Evolutionary conservation across 495 filamentous ascomycete genomes (phyloP), one percentile per base, ranked within the genome.

Genomic region (Coniosporium apollinis): DNA sequence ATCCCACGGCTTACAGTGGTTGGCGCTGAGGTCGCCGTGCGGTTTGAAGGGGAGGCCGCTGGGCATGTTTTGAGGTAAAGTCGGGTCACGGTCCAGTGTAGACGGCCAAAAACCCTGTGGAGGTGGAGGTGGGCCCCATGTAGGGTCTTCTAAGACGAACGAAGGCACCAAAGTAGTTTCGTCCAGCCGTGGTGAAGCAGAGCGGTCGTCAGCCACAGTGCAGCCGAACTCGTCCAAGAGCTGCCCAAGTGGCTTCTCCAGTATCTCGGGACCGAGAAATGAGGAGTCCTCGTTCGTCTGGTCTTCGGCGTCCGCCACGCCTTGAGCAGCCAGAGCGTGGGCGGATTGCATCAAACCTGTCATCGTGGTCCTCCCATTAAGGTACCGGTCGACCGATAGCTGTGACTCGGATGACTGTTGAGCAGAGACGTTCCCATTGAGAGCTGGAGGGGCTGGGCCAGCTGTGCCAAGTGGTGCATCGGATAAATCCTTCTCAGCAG

Each of bases 11-110:
- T n/a, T n/a, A n/a, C n/a, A 8, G n/a, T 7, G 9, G 22, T 37
- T 24, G 24, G 24, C n/a, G 24, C 7, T n/a, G 24, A 7, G 24
- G 7, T 26, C 24, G 24, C 24, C n/a, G 24, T n/a, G 7, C 7
- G 24, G n/a, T 26, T 26, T 26, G n/a, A 26, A n/a, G 7, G 24
- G 24, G 24, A 7, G 24, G 10, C 22, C 13, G 22, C 33, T 44
- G 11, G 44, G 36, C 5, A 26, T 20, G 25, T 47, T 41, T 19
- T 43, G 44, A 14, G 44, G 44, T 33, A 47, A 28, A 8, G 41
- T 44, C 2, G 37, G 33, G 17, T 41, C 45, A n/a, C n/a, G n/a
- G n/a, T n/a, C n/a, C n/a, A n/a, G n/a, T n/a, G n/a, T n/a, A n/a
- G n/a, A n/a, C n/a, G n/a, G n/a, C n/a, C n/a, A n/a, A n/a, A n/a